These are phyloP conservation scores for Acmispon strigosus DNA, from an alignment of 306 rosid genomes.

Conservation along the genomic window DNA sequence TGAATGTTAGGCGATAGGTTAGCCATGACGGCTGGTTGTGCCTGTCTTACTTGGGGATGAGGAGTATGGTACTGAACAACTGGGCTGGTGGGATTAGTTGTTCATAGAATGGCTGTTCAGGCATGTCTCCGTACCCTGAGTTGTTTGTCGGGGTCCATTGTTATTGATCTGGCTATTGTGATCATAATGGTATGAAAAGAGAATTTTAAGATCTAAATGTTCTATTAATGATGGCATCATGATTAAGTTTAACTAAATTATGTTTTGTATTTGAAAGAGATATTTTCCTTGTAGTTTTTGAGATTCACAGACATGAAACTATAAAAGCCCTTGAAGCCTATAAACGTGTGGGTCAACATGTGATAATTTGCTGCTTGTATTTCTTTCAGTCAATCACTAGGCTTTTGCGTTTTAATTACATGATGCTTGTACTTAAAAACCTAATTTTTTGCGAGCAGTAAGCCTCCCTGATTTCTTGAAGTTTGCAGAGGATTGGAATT, in stretches of 20 bases:
- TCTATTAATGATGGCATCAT: constrained; percentile 96
- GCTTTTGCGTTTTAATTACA: constrained; percentile 10
- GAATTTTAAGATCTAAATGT: constrained; percentile 79
- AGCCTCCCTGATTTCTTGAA: constrained; percentile 86
- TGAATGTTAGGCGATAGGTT: no score
- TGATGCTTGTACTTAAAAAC: constrained; percentile 11
- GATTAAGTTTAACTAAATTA: neutral
- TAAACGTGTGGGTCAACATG: constrained; percentile 98
- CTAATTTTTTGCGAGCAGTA: constrained; percentile 51
- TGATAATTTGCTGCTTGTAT: constrained; percentile 19
- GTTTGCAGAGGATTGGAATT: constrained; percentile 91
- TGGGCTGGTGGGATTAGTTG: no score
- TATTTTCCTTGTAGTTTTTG: constrained; percentile 62
- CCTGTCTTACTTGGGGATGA: no score
- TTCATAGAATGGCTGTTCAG: no score
- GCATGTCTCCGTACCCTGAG: no score
- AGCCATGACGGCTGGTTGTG: no score
- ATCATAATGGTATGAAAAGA: constrained; percentile 79
- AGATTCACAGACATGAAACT: constrained; percentile 98
- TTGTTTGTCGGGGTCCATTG: no score
- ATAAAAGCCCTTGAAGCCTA: constrained; percentile 82
- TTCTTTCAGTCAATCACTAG: neutral
- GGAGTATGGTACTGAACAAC: no score
- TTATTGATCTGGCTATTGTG: constrained; percentile 18
- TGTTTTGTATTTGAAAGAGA: constrained; percentile 4